Evolutionary conservation across 83 land plant species (phyloP).

Genomic region (Picea abies): DNA sequence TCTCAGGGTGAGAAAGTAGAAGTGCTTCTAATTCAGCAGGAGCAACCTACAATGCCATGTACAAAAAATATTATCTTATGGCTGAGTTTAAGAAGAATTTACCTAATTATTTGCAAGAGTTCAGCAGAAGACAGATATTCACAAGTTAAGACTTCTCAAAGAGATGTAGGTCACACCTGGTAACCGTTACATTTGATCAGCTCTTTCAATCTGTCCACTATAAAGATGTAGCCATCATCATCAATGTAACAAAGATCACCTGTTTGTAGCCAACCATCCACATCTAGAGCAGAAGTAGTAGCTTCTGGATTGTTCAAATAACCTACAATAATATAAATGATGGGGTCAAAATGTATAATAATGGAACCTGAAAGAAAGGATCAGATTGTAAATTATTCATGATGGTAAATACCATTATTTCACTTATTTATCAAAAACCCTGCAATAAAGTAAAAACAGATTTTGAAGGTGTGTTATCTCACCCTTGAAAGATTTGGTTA

Average conservation of each 20-base stretch:
- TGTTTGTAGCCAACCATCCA: conserved; percentile 59
- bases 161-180: conserved; percentile 28
- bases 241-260: conserved; percentile 48
- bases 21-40: conserved; percentile 86
- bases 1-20: conserved; percentile 70
- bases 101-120: too few species aligned
- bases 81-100: too few species aligned
- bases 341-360: too few species aligned
- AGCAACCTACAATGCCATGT: conserved; percentile 48
- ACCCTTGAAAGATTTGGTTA: background rate
- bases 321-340: conserved; percentile 14
- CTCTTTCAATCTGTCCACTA: conserved; percentile 50
- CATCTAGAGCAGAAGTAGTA: conserved; percentile 37
- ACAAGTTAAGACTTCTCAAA: conserved; percentile 7
- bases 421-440: conserved; percentile 38
- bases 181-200: conserved; percentile 53
- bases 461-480: background rate
- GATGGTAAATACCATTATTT: conserved; percentile 15
- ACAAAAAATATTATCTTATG: background rate
- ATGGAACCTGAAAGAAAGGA: too few species aligned
- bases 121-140: background rate
- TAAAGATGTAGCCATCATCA: conserved; percentile 25
- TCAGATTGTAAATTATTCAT: background rate
- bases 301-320: conserved; percentile 50
- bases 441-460: background rate